Percentiles rank a stretch among this genome's conserved stretches.
phyloP scores from a whole-genome alignment of 305 asterid species.

The Fraxinus greggii region DNA sequence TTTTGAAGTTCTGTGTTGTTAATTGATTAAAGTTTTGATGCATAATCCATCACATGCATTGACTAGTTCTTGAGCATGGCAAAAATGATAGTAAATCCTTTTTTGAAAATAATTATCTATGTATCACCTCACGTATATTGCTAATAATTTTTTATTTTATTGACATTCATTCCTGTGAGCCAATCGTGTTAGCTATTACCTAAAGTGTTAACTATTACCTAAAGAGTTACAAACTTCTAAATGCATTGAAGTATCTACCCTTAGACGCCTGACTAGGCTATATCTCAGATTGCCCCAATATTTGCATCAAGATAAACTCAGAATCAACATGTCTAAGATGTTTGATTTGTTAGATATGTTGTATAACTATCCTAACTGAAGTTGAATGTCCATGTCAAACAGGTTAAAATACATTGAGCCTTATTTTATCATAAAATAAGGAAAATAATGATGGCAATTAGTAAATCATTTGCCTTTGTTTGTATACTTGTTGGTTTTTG shows the following conservation, averaged over 20 bases:
- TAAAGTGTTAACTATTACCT: background rate
- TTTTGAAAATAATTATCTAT: background rate
- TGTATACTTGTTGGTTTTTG: background rate
- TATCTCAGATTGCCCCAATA: background rate
- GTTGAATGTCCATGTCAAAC: constrained; percentile 17
- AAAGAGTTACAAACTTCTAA: background rate
- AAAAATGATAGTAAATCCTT: background rate
- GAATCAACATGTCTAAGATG: constrained; percentile 7
- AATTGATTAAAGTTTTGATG: background rate
- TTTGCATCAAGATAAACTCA: constrained; percentile 2
- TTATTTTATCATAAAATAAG: background rate
- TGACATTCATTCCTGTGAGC: background rate
- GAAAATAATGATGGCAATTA: background rate
- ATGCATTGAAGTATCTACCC: constrained; percentile 1
- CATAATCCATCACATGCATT: background rate
- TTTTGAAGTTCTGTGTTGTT: background rate
- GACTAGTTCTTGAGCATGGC: background rate
- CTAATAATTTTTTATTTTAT: background rate
- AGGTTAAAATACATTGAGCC: constrained; percentile 8
- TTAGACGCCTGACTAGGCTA: constrained; percentile 7
- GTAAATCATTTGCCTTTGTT: background rate
- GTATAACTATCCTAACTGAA: constrained; percentile 7
- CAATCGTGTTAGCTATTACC: background rate
- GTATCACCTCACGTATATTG: background rate
- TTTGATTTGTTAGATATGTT: constrained; percentile 14